phyloP scores from a whole-genome alignment of 306 rosid species.

The Styphnolobium japonicum region DNA sequence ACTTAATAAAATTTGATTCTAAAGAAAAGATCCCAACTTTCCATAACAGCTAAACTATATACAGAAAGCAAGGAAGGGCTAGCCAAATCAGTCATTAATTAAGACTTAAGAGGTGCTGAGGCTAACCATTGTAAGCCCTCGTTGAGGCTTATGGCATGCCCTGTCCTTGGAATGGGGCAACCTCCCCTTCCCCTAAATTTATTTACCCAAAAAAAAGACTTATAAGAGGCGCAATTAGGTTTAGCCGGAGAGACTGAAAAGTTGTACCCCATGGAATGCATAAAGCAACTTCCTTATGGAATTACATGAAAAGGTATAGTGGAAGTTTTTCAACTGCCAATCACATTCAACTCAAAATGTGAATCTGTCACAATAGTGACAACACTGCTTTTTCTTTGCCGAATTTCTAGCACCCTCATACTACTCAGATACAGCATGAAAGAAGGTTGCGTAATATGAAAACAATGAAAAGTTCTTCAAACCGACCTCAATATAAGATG shows the following conservation, averaged over 20 bases:
- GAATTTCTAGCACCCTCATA: constrained; percentile 4
- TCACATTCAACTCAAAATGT: neutral
- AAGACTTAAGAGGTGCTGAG: too few relatives aligned
- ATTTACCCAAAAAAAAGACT: too few relatives aligned
- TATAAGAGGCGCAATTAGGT: neutral
- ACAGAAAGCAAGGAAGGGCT: neutral
- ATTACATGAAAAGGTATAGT: neutral
- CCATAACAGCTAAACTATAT: neutral
- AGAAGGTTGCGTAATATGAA: neutral
- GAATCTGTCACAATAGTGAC: neutral
- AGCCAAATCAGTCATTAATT: neutral
- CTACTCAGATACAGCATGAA: constrained; percentile 11
- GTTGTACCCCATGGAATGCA: neutral
- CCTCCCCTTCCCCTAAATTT: too few relatives aligned
- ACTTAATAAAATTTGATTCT: neutral
- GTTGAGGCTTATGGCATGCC: too few relatives aligned
- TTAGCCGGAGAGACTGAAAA: neutral
- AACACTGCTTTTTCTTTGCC: neutral
- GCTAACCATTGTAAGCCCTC: too few relatives aligned
- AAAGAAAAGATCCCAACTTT: neutral
- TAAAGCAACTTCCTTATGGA: neutral
- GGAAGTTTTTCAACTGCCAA: neutral
- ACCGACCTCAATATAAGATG: constrained; percentile 96
- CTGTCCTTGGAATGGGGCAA: too few relatives aligned
- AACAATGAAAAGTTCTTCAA: neutral